Evolutionary conservation across 208 protist genomes (phyloP).

Genomic region (Balamuthia mandrillaris): DNA sequence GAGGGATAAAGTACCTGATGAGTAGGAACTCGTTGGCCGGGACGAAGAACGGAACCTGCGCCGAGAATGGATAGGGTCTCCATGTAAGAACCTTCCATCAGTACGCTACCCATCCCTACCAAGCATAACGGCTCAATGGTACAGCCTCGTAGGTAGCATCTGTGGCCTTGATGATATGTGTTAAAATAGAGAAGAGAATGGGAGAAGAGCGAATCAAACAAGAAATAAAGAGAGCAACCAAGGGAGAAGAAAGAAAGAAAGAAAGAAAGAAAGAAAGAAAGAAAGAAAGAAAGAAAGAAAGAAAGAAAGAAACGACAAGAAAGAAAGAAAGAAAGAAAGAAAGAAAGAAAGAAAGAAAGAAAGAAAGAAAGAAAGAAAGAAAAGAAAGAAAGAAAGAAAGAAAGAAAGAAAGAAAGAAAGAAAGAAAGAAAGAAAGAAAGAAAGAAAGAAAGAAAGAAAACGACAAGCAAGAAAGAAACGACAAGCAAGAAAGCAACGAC

Average conservation of each 20-base stretch:
- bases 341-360: neutral
- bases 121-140: neutral
- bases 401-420: neutral
- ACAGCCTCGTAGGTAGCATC: neutral
- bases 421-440: neutral
- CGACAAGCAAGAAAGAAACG: too few species aligned
- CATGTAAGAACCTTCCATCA: neutral
- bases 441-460: neutral
- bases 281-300: too few species aligned
- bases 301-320: too few species aligned
- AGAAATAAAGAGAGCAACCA: too few species aligned
- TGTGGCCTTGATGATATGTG: neutral
- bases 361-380: neutral
- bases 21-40: neutral
- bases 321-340: neutral
- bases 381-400: too few species aligned
- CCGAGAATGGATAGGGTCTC: neutral
- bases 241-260: neutral
- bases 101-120: neutral
- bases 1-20: neutral
- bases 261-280: neutral
- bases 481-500: too few species aligned
- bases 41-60: neutral
- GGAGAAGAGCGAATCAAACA: too few species aligned
- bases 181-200: neutral